Evolutionary conservation across 1,139 yeast genomes (phyloP), one percentile per base, ranked within the genome.

Genomic region (Candida labiduridarum): DNA sequence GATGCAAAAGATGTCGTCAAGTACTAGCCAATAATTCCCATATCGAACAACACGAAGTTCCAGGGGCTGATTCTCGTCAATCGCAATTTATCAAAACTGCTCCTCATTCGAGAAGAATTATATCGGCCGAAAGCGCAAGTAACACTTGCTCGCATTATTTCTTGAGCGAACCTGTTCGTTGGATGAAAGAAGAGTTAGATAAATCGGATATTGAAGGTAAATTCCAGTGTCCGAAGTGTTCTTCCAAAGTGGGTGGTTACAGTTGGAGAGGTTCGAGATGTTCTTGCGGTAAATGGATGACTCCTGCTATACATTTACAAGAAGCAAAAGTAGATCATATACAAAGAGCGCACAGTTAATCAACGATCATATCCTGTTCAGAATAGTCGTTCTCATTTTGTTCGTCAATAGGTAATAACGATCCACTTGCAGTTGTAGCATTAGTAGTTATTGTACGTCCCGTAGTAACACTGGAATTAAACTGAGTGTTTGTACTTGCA

Each of bases 251-350:
- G 2, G 99, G 99, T 5, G 92, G 91, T 0, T 94, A 91, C 64
- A 84, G 87, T 55, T 94, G 99, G 99, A 89, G 85, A 63, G 99
- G 99, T 0, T 84, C 92, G 4, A 76, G 96, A 57, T 94, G 99
- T 65, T 84, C 96, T 51, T 94, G 99, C 69, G 97, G 98, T 2
- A 83, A 83, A 59, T 94, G 99, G 99, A 85, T 94, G 75, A 80
- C 90, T 5, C 99, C 99, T 0, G 96, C 96, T 1, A 80, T 95
- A 53, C 91, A 89, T 65, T 66, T 94, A 46, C 94, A 86, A 64
- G 74, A 85, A 39, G 86, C 92, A 3, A 88, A 89, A 64, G 94
- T 89, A 5, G 97, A 92, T 63, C 82, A 80, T 53, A 76, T 88
- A 11, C 50, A 49, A 34, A 48, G 38, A 41, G 35, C 44, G n/a